phyloP scores from a whole-genome alignment of 2,329 filamentous ascomycete species.

The Pyrenophora teres region DNA sequence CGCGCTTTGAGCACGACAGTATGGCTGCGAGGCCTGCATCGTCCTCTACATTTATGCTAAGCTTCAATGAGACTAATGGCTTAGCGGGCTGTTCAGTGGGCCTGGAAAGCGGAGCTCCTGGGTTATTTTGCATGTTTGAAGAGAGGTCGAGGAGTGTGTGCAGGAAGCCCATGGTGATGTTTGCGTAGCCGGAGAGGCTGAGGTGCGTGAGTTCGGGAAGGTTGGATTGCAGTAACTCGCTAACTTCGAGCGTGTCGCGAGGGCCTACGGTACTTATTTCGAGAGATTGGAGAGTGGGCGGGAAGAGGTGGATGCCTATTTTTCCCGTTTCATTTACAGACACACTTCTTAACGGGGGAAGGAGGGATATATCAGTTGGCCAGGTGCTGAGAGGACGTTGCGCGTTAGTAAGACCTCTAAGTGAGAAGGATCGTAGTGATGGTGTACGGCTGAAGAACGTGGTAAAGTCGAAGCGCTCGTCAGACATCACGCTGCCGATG shows the following conservation, averaged over 20 bases:
- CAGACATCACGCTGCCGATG: not conserved
- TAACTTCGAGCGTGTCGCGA: not conserved
- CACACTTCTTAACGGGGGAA: slow-evolving; percentile 18
- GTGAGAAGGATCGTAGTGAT: slow-evolving; percentile 16
- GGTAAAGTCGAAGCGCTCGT: not conserved
- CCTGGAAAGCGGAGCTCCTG: too few relatives aligned
- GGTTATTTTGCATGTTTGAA: too few relatives aligned
- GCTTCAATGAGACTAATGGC: too few relatives aligned
- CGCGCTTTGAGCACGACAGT: slow-evolving; percentile 1
- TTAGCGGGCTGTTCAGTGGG: too few relatives aligned
- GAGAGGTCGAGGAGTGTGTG: slow-evolving; percentile 18
- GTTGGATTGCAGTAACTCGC: not conserved
- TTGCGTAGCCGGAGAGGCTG: slow-evolving; percentile 15
- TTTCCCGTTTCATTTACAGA: slow-evolving; percentile 13
- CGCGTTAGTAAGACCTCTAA: slow-evolving; percentile 11
- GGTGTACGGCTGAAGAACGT: slow-evolving; percentile 20
- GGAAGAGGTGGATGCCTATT: slow-evolving; percentile 14
- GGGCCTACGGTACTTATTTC: slow-evolving; percentile 5
- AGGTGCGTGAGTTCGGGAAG: slow-evolving; percentile 26
- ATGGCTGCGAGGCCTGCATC: too few relatives aligned
- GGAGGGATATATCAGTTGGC: not conserved
- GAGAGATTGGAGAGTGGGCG: slow-evolving; percentile 24
- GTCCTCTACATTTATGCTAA: too few relatives aligned
- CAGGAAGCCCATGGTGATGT: slow-evolving; percentile 11
- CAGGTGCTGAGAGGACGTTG: not conserved